These are phyloP conservation scores for Nannochloropsis salina DNA, from an alignment of 108 stramenopile species.

Conservation along the genomic window DNA sequence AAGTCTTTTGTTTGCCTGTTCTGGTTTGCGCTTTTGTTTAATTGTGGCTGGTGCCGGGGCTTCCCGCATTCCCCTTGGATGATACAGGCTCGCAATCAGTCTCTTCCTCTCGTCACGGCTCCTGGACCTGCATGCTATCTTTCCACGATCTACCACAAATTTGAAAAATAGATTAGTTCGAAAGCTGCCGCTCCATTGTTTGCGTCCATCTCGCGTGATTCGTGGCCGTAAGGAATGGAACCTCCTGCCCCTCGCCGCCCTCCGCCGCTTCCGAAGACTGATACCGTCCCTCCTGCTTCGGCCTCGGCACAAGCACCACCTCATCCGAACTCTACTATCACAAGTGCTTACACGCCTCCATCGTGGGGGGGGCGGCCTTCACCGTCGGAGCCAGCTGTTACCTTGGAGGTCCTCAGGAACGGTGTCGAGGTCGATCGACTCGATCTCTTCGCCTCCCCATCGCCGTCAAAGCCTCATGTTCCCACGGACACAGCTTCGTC, in stretches of 20 bases:
- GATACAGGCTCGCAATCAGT: too few species aligned
- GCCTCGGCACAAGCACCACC: neutral
- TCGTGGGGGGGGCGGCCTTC: neutral
- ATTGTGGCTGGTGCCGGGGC: too few species aligned
- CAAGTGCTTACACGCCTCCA: neutral
- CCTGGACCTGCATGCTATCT: too few species aligned
- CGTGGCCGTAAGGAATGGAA: neutral
- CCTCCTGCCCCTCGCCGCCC: neutral
- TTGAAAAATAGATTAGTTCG: too few species aligned
- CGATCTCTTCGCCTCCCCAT: neutral
- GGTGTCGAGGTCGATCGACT: slow-evolving; percentile 2
- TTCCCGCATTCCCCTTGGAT: too few species aligned
- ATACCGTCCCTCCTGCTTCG: neutral
- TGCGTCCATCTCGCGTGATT: too few species aligned
- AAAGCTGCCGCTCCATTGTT: too few species aligned
- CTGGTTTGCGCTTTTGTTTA: too few species aligned
- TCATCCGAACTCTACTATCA: neutral
- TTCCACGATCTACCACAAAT: too few species aligned
- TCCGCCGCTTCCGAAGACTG: neutral
- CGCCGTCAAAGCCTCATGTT: neutral
- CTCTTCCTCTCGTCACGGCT: too few species aligned
- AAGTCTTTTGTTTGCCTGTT: too few species aligned
- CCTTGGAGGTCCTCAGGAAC: neutral
- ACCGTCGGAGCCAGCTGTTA: neutral
- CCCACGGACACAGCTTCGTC: neutral